A percentile compares a stretch with the other conserved stretches of the same genome.
These are phyloP conservation scores for Ogataea nitratoaversa DNA, from an alignment of 805 yeast genomes.

Conservation along the genomic window DNA sequence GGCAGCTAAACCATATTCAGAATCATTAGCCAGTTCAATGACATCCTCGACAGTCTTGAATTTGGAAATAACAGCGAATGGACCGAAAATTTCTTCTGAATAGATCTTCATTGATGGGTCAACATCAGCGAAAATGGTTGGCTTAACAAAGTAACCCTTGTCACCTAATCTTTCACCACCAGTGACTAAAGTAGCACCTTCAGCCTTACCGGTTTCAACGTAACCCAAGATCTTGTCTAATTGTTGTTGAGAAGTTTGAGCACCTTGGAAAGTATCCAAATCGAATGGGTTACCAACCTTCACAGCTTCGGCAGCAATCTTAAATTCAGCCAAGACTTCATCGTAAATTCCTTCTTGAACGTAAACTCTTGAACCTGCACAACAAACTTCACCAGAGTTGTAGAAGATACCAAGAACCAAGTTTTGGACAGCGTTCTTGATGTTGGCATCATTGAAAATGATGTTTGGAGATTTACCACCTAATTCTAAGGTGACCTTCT, in stretches of 20 bases:
- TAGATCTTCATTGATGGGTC: conserved; percentile 58
- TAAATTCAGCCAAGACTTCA: conserved; percentile 53
- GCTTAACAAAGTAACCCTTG: conserved; percentile 69
- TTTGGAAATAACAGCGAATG: conserved; percentile 68
- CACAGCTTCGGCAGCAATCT: conserved; percentile 51
- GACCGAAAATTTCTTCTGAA: conserved; percentile 76
- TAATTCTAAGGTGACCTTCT: conserved; percentile 75
- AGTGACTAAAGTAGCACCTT: conserved; percentile 62
- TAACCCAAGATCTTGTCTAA: conserved; percentile 64
- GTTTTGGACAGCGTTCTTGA: conserved; percentile 45
- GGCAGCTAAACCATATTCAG: conserved; percentile 77
- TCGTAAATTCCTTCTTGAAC: conserved; percentile 72
- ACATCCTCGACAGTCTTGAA: conserved; percentile 67
- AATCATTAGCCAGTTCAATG: conserved; percentile 60
- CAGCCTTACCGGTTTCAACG: conserved; percentile 61
- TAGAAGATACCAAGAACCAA: conserved; percentile 67
- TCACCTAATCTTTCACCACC: conserved; percentile 66
- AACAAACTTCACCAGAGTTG: conserved; percentile 81
- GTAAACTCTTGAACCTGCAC: conserved; percentile 77
- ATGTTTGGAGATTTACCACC: conserved; percentile 84
- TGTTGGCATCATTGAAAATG: conserved; percentile 65
- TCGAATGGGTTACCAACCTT: conserved; percentile 78
- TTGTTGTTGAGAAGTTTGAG: conserved; percentile 69
- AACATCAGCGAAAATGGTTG: conserved; percentile 72
- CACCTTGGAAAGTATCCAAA: conserved; percentile 65